Conservation (phyloP, 2,329 filamentous ascomycete species). For the Phialemonium atrogriseum region DNA sequence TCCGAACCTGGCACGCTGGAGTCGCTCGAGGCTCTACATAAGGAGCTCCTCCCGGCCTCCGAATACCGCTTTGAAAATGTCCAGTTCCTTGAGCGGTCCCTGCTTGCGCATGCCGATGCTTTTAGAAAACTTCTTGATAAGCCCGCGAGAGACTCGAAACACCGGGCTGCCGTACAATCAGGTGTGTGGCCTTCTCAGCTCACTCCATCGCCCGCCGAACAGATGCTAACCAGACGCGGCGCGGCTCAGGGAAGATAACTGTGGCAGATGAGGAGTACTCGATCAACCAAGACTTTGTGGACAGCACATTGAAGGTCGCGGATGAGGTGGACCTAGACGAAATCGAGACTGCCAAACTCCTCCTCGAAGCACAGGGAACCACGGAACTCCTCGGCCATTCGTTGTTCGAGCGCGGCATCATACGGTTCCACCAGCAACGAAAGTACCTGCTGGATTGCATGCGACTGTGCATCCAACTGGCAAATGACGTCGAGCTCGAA, state of each 20-base stretch:
- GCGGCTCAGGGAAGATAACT: slow-evolving; percentile 62
- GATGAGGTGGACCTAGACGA: slow-evolving; percentile 90
- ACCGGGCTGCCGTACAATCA: slow-evolving; percentile 61
- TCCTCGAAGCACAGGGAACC: slow-evolving; percentile 66
- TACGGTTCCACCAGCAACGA: slow-evolving; percentile 81
- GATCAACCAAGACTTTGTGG: slow-evolving; percentile 81
- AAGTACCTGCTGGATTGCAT: slow-evolving; percentile 77
- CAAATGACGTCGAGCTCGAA: slow-evolving; percentile 48
- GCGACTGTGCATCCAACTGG: slow-evolving; percentile 67
- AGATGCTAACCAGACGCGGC: slow-evolving; percentile 1
- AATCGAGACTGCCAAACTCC: slow-evolving; percentile 67
- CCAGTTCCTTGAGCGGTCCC: slow-evolving; percentile 60
- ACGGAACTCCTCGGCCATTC: slow-evolving; percentile 61
- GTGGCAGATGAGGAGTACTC: slow-evolving; percentile 66
- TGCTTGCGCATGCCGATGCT: slow-evolving; percentile 58
- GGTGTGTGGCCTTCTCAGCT: slow-evolving; percentile 37
- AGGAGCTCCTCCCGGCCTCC: slow-evolving; percentile 70
- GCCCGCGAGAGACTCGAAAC: slow-evolving; percentile 63
- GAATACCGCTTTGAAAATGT: slow-evolving; percentile 55
- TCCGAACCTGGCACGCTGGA: slow-evolving; percentile 65
- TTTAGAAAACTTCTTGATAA: slow-evolving; percentile 70
- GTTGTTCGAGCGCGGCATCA: slow-evolving; percentile 68
- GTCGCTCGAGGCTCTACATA: slow-evolving; percentile 74
- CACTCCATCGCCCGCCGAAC: background rate
- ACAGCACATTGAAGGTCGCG: slow-evolving; percentile 71